Percentiles rank a stretch among this genome's conserved stretches.
phyloP scores from a whole-genome alignment of 2,329 filamentous ascomycete genomes.

The Niveomyces coronatus region DNA sequence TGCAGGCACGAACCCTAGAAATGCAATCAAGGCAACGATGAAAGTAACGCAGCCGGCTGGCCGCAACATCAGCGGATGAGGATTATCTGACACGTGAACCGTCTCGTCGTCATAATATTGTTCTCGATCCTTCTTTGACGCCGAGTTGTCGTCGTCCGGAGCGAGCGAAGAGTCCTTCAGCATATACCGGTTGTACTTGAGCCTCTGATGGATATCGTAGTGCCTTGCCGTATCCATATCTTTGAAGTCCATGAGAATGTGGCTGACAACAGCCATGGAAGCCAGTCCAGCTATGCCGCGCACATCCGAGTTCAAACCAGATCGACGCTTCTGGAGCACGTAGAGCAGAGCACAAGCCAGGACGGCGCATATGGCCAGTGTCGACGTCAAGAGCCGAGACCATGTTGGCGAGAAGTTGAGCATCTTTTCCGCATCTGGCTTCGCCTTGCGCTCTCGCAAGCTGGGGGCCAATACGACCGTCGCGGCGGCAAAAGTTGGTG shows the following conservation, averaged over 20 bases:
- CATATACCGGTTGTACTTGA: constrained; percentile 58
- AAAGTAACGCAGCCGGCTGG: constrained; percentile 49
- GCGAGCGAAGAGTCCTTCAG: constrained; percentile 61
- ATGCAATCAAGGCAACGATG: constrained; percentile 44
- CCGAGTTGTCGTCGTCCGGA: constrained; percentile 45
- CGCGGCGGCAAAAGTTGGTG: constrained; percentile 58
- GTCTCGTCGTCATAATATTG: constrained; percentile 31
- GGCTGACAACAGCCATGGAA: constrained; percentile 63
- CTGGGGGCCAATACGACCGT: constrained; percentile 47
- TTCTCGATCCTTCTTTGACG: constrained; percentile 29
- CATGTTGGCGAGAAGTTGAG: constrained; percentile 47
- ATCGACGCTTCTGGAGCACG: constrained; percentile 50
- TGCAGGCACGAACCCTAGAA: constrained; percentile 47
- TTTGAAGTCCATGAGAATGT: constrained; percentile 65
- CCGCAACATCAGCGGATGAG: constrained; percentile 60
- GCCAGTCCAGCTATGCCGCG: constrained; percentile 65
- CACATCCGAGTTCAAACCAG: constrained; percentile 57
- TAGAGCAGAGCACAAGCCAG: constrained; percentile 49
- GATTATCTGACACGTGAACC: constrained; percentile 43
- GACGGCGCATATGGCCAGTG: constrained; percentile 46
- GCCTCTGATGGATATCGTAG: constrained; percentile 54
- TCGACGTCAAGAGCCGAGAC: constrained; percentile 50
- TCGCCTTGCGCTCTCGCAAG: constrained; percentile 30
- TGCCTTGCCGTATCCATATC: constrained; percentile 59
- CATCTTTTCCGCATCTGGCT: constrained; percentile 37